Percentiles rank a stretch among this genome's conserved stretches.
These are phyloP conservation scores for Septoria petroselini DNA, from an alignment of 2,329 filamentous ascomycete species.

Conservation along the genomic window DNA sequence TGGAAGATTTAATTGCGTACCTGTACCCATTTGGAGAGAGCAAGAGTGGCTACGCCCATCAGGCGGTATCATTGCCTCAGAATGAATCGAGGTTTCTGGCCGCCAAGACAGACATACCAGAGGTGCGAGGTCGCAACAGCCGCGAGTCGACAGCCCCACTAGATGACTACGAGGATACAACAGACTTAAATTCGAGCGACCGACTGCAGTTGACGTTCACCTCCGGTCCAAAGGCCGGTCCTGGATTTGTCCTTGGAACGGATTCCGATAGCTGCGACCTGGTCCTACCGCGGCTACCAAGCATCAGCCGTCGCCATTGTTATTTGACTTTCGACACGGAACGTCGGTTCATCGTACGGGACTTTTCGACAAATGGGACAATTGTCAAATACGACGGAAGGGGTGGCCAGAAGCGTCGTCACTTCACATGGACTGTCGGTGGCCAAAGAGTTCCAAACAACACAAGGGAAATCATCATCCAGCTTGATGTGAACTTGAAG, in stretches of 20 bases:
- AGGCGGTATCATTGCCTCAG: neutral
- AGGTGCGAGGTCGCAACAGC: slow-evolving; percentile 1
- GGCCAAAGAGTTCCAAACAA: neutral
- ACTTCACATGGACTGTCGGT: slow-evolving; percentile 5
- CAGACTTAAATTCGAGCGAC: neutral
- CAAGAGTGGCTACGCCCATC: slow-evolving; percentile 1
- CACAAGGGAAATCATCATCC: neutral
- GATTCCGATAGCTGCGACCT: neutral
- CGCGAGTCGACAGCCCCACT: slow-evolving; percentile 12
- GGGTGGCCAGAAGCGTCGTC: neutral
- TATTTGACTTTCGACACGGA: neutral
- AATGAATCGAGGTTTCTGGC: no score
- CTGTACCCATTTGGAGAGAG: slow-evolving; percentile 4
- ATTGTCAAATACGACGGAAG: neutral
- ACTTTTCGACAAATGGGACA: neutral
- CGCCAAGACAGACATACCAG: neutral
- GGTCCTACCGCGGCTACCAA: neutral
- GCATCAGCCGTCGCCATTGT: slow-evolving; percentile 3
- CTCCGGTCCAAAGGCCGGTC: neutral
- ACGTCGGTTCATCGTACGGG: neutral
- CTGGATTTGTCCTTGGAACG: neutral
- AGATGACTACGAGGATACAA: slow-evolving; percentile 4
- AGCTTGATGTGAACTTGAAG: neutral
- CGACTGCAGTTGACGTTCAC: slow-evolving; percentile 9
- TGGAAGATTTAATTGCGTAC: slow-evolving; percentile 9